Conservation (phyloP, 805 yeast genomes). For the Candida verbasci region DNA sequence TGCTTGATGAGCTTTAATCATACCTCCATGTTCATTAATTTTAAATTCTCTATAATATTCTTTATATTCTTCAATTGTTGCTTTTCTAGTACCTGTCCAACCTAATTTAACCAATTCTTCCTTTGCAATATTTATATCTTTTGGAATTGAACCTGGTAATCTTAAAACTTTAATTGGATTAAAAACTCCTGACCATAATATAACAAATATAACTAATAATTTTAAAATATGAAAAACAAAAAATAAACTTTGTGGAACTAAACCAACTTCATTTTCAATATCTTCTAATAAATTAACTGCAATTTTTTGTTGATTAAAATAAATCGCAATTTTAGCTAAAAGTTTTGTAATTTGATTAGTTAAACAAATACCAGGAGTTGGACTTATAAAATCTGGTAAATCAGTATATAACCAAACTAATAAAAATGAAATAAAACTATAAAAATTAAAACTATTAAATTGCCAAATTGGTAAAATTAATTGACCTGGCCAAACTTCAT, state of each 20-base stretch:
- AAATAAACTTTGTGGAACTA: slow-evolving; percentile 58
- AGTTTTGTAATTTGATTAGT: slow-evolving; percentile 50
- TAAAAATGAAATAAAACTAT: slow-evolving; percentile 38
- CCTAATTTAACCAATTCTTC: slow-evolving; percentile 67
- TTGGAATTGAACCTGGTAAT: slow-evolving; percentile 20
- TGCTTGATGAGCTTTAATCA: slow-evolving; percentile 68
- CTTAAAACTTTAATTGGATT: slow-evolving; percentile 57
- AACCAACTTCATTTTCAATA: slow-evolving; percentile 32
- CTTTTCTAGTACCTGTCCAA: slow-evolving; percentile 91
- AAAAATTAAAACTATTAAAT: slow-evolving; percentile 39
- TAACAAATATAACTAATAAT: slow-evolving; percentile 47
- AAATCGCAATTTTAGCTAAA: slow-evolving; percentile 17
- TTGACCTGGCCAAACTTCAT: slow-evolving; percentile 85
- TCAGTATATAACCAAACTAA: slow-evolving; percentile 85
- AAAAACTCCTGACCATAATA: slow-evolving; percentile 65
- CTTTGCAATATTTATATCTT: slow-evolving; percentile 34
- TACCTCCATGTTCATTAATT: slow-evolving; percentile 67
- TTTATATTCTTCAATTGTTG: slow-evolving; percentile 64
- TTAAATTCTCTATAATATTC: slow-evolving; percentile 61
- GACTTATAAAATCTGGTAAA: slow-evolving; percentile 81
- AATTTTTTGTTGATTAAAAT: slow-evolving; percentile 36
- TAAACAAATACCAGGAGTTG: slow-evolving; percentile 87
- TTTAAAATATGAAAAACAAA: slow-evolving; percentile 72
- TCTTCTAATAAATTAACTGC: slow-evolving; percentile 50
- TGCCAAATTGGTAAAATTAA: slow-evolving; percentile 74